Conservation (phyloP, 129 eudicot species). For the Chrysanthemum seticuspe region DNA sequence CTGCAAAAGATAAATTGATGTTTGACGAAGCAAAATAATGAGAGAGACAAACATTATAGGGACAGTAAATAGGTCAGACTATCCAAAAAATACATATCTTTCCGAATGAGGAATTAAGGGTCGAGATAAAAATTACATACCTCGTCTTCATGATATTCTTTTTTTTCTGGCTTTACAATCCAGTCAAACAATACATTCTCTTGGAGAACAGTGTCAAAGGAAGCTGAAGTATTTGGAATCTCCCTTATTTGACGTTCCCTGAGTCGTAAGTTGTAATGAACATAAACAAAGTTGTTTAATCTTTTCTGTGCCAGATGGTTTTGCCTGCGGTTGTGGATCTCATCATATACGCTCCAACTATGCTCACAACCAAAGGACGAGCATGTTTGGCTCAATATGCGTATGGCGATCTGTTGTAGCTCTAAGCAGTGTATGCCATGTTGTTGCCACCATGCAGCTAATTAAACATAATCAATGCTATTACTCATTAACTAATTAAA, state of each 20-base stretch:
- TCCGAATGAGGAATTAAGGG: not conserved
- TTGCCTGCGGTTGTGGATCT: slow-evolving; percentile 55
- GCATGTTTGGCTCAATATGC: slow-evolving; percentile 92
- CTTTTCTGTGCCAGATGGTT: slow-evolving; percentile 66
- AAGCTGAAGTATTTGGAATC: slow-evolving; percentile 38
- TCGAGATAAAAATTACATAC: slow-evolving; percentile 22
- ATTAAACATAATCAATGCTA: slow-evolving; percentile 15
- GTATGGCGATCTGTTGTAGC: slow-evolving; percentile 82
- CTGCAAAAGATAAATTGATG: slow-evolving; percentile 26
- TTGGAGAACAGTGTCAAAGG: slow-evolving; percentile 63
- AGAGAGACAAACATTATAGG: not conserved
- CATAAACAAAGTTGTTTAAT: slow-evolving; percentile 55
- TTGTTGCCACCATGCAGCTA: slow-evolving; percentile 99
- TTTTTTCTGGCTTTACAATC: slow-evolving; percentile 78
- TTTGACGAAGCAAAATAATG: not conserved
- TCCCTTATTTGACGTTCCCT: slow-evolving; percentile 77
- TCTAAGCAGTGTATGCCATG: slow-evolving; percentile 95
- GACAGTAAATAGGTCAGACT: not conserved
- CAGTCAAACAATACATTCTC: slow-evolving; percentile 73
- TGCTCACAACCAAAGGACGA: slow-evolving; percentile 93
- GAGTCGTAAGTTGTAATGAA: slow-evolving; percentile 83
- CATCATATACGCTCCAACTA: slow-evolving; percentile 84
- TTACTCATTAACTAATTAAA: not conserved
- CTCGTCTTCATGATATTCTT: slow-evolving; percentile 68
- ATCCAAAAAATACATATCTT: no score